phyloP scores from a whole-genome alignment of 257 asterid species.

The Datura wrightii region DNA sequence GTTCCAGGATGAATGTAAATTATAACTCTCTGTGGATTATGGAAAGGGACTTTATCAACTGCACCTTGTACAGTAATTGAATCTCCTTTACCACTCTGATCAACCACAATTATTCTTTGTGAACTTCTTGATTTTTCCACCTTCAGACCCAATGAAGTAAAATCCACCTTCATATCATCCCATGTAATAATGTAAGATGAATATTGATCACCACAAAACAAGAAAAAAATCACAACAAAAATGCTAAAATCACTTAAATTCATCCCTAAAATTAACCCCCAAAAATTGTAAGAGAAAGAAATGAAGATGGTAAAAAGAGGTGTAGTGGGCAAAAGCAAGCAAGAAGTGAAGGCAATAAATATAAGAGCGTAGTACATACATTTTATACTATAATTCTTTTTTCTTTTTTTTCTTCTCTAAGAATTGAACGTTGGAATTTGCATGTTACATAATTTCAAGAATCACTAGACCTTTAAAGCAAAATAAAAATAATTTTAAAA shows the following conservation, averaged over 20 bases:
- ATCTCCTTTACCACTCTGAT: slow-evolving; percentile 63
- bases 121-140: too few species aligned
- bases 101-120: slow-evolving; percentile 57
- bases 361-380: slow-evolving; percentile 10
- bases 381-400: neutral
- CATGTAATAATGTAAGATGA: slow-evolving; percentile 48
- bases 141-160: neutral
- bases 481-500: neutral
- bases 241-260: slow-evolving; percentile 4
- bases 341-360: slow-evolving; percentile 30
- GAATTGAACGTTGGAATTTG: neutral
- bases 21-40: slow-evolving; percentile 56
- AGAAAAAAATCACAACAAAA: neutral
- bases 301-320: neutral
- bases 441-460: slow-evolving; percentile 20
- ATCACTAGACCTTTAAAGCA: neutral
- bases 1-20: slow-evolving; percentile 79
- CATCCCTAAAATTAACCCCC: neutral
- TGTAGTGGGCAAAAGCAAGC: neutral
- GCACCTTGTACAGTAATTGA: slow-evolving; percentile 83
- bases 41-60: slow-evolving; percentile 69
- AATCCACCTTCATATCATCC: slow-evolving; percentile 59
- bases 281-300: neutral
- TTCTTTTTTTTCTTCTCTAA: neutral
- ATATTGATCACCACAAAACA: slow-evolving; percentile 23